Percentiles rank a stretch among this genome's conserved stretches.
These are phyloP conservation scores for Erodium moschatum DNA, from an alignment of 441 rosid genomes.

Conservation along the genomic window DNA sequence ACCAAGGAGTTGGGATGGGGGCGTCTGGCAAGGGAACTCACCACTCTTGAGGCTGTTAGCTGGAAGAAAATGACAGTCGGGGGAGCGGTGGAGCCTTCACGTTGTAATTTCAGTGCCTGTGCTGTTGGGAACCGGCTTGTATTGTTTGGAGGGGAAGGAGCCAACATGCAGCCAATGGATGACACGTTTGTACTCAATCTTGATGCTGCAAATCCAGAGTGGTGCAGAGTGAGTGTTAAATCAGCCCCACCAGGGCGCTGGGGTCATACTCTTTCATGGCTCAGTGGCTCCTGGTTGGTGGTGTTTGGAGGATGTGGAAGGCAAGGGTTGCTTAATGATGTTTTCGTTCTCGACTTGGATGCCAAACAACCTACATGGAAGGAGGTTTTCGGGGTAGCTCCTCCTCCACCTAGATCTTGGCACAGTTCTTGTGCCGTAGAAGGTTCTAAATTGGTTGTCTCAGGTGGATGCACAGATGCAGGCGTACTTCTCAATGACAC, in stretches of 20 bases:
- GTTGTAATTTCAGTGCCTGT: conserved; percentile 93
- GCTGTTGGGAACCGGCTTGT: conserved; percentile 94
- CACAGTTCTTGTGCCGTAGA: conserved; percentile 97
- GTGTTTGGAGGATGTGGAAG: conserved; percentile 95
- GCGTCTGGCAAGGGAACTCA: conserved; percentile 75
- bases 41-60: conserved; percentile 86
- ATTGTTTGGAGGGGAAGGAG: conserved; percentile 92
- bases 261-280: conserved; percentile 93
- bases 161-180: conserved; percentile 96
- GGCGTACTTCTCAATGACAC: conserved; percentile 91
- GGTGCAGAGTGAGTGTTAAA: conserved; percentile 84
- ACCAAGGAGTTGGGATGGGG: conserved; percentile 88
- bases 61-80: conserved; percentile 94
- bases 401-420: conserved; percentile 96
- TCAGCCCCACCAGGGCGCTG: conserved; percentile 97
- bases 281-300: conserved; percentile 77
- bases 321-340: conserved; percentile 85
- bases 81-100: conserved; percentile 85
- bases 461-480: conserved; percentile 95
- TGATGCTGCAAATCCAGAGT: conserved; percentile 67
- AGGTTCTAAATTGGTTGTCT: conserved; percentile 84
- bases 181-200: conserved; percentile 90
- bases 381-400: conserved; percentile 81
- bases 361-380: conserved; percentile 90
- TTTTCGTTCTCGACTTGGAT: conserved; percentile 79